Evolutionary conservation across 176 grass and related monocot genomes (phyloP), one percentile per base, ranked within the genome.

Genomic region (Hyparrhenia diplandra): DNA sequence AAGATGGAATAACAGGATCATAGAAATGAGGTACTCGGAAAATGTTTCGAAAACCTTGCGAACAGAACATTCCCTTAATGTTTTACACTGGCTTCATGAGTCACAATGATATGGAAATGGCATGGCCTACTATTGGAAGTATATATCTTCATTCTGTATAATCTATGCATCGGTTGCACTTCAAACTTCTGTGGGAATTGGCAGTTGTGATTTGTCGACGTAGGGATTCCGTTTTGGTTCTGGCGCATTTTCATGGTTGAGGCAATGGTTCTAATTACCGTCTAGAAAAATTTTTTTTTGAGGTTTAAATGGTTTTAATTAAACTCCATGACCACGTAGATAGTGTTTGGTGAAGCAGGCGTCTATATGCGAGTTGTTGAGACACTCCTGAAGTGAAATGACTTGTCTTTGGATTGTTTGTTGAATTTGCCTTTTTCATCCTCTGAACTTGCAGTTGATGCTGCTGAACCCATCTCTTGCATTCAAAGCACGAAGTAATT

Each of bases 1-100:
- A 85, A 47, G 55, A 34, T 35, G 29, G 76, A 81, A 82, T 82
- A 85, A 81, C 42, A 76, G 43, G 80, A 76, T 27, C 61, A 24
- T 58, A 77, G 66, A 8, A 51, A 66, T 32, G 43, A 81, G 41
- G 34, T 21, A 36, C 66, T 36, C 11, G 28, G 40, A 43, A 58
- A 71, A 45, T 39, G 28, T 34, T 46, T 40, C 0, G 28, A 43
- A 72, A 71, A 41, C 54, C 54, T 18, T 69, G 2, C 18, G 35
- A 8, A 77, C 69, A 47, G n/a, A 45, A 17, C 64, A 71, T 46
- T 20, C 31, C 21, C 45, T 69, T 84, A 31, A 64, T 84, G 52
- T 76, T 28, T 20, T 10, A 10, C 57, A 54, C 42, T n/a, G n/a
- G n/a, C n/a, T n/a, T 41, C 27, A 10, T 6, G 7, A 79, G 42